These are phyloP conservation scores for Tuber umbilicatum DNA, from an alignment of 495 filamentous ascomycete species.

Conservation along the genomic window DNA sequence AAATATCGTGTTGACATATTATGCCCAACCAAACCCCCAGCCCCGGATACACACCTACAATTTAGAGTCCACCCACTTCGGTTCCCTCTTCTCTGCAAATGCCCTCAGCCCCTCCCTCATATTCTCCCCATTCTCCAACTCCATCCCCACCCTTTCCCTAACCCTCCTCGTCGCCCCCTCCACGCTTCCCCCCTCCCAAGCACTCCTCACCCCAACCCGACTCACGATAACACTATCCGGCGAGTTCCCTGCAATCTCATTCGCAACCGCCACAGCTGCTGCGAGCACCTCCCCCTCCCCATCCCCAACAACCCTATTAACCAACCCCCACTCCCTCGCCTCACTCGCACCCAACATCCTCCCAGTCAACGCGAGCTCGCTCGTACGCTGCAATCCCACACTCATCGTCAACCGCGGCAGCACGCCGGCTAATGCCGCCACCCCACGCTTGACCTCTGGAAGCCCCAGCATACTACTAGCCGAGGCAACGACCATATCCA, in stretches of 20 bases:
- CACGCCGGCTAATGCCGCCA: conserved; percentile 63
- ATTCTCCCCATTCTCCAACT: conserved; percentile 62
- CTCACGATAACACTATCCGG: conserved; percentile 66
- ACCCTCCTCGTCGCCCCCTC: conserved; percentile 57
- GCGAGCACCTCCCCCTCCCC: conserved; percentile 45
- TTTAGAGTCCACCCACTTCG: conserved; percentile 67
- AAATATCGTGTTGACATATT: too few relatives aligned
- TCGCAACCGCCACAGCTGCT: conserved; percentile 51
- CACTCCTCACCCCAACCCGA: conserved; percentile 58
- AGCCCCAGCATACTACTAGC: conserved; percentile 53
- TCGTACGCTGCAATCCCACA: conserved; percentile 61
- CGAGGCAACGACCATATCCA: conserved; percentile 61
- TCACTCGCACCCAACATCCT: conserved; percentile 52
- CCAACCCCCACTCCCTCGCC: conserved; percentile 63
- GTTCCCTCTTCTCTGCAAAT: conserved; percentile 72
- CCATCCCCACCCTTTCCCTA: conserved; percentile 53
- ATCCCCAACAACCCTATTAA: conserved; percentile 57
- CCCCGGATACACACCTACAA: conserved; percentile 46
- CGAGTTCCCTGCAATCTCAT: conserved; percentile 54
- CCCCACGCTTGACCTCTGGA: conserved; percentile 63
- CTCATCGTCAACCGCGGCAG: conserved; percentile 65
- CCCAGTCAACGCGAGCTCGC: conserved; percentile 64
- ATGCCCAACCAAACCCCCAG: not conserved
- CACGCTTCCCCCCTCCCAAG: conserved; percentile 54
- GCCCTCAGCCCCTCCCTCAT: conserved; percentile 68